Conservation (phyloP, 345 rosid genomes). For the Luvunga scandens region DNA sequence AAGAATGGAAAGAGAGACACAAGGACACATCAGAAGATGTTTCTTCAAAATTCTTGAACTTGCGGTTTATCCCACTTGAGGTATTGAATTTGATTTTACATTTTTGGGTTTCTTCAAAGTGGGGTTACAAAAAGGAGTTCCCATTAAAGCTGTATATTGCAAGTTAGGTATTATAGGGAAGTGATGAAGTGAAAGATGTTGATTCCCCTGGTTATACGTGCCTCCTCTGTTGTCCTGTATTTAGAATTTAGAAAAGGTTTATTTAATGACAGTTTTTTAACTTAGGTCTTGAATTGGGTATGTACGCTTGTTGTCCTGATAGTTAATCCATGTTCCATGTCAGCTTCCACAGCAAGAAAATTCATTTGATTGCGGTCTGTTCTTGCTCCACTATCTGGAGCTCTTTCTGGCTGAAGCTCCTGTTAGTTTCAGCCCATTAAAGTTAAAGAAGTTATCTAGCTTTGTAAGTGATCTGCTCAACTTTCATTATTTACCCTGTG, state of each 20-base stretch:
- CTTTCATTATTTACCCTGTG: background rate
- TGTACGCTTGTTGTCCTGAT: slow-evolving; percentile 27
- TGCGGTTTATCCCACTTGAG: slow-evolving; percentile 95
- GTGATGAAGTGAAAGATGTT: background rate
- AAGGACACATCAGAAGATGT: slow-evolving; percentile 62
- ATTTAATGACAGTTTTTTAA: background rate
- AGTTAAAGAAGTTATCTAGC: slow-evolving; percentile 39
- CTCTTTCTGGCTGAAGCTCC: slow-evolving; percentile 76
- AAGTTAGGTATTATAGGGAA: background rate
- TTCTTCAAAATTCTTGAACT: slow-evolving; percentile 69
- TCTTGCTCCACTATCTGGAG: slow-evolving; percentile 89
- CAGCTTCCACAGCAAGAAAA: slow-evolving; percentile 98
- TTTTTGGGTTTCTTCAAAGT: slow-evolving; percentile 11
- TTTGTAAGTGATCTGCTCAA: slow-evolving; percentile 58
- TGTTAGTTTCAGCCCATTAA: slow-evolving; percentile 56
- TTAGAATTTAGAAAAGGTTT: background rate
- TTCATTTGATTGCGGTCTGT: slow-evolving; percentile 90
- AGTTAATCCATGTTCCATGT: slow-evolving; percentile 23
- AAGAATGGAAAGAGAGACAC: slow-evolving; percentile 93
- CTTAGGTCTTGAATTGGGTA: background rate
- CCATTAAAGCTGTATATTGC: background rate
- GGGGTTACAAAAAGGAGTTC: background rate
- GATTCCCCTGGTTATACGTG: background rate
- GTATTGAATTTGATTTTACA: slow-evolving; percentile 36
- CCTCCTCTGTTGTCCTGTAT: background rate